Evolutionary conservation across 257 asterid species (phyloP).

Genomic region (Plantago elongata): DNA sequence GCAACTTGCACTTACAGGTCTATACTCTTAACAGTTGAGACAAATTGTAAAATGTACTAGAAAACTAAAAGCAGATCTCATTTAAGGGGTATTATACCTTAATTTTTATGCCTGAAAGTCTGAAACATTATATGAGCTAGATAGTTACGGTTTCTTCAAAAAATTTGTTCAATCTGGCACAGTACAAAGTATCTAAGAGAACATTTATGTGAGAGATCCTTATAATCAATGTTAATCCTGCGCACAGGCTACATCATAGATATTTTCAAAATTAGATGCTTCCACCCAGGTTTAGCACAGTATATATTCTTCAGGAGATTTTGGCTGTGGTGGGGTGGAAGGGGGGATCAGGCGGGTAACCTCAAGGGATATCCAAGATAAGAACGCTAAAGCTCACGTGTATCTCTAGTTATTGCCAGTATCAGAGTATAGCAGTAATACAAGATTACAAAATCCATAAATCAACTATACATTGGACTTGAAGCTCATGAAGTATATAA

Average conservation of each 20-base stretch:
- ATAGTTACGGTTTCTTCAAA: neutral
- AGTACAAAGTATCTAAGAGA: neutral
- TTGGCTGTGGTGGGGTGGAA: no score
- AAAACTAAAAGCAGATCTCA: neutral
- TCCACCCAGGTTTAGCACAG: no score
- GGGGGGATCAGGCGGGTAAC: no score
- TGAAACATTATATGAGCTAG: conserved; percentile 4
- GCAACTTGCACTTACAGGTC: neutral
- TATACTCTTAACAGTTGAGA: neutral
- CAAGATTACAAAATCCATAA: neutral
- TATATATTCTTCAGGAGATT: neutral
- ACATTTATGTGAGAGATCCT: no score
- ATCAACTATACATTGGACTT: neutral
- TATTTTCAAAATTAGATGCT: neutral
- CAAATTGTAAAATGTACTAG: neutral
- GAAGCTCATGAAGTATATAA: conserved; percentile 18
- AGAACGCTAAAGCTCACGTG: no score
- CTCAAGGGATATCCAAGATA: no score
- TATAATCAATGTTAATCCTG: no score
- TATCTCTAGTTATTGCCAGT: neutral
- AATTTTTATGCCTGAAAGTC: conserved; percentile 6
- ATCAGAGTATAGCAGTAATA: conserved; percentile 10
- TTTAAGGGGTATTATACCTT: neutral
- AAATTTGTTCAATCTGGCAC: neutral
- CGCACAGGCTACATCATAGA: no score